Evolutionary conservation across 2,329 filamentous ascomycete species (phyloP).

Genomic region (Ceratocystiopsis brevicomis): DNA sequence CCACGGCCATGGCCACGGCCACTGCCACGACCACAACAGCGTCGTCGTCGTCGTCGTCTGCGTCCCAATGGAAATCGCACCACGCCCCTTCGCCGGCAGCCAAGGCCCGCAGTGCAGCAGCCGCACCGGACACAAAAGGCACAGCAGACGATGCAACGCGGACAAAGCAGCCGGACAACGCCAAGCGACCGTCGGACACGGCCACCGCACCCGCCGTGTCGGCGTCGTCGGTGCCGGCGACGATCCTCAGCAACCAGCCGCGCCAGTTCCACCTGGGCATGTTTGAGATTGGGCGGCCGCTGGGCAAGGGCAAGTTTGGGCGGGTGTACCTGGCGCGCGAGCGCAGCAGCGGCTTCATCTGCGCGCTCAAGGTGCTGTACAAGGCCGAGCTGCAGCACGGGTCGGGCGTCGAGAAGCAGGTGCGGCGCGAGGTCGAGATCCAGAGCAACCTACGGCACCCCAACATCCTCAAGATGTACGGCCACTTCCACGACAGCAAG

Average conservation of each 20-base stretch:
- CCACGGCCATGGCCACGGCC: no score
- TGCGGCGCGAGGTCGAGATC: slow-evolving; percentile 75
- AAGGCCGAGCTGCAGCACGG: slow-evolving; percentile 67
- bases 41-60: slow-evolving; percentile 23
- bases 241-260: slow-evolving; percentile 16
- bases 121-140: no score
- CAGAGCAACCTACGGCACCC: slow-evolving; percentile 74
- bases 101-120: background rate
- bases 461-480: slow-evolving; percentile 67
- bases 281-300: slow-evolving; percentile 78
- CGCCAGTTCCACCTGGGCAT: slow-evolving; percentile 73
- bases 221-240: slow-evolving; percentile 30
- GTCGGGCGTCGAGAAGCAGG: slow-evolving; percentile 63
- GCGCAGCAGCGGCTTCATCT: slow-evolving; percentile 61
- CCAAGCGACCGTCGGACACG: background rate
- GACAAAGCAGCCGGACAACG: background rate
- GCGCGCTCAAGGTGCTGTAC: slow-evolving; percentile 71
- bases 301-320: slow-evolving; percentile 78
- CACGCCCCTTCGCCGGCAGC: slow-evolving; percentile 33
- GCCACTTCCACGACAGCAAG: slow-evolving; percentile 79
- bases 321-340: slow-evolving; percentile 73
- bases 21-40: slow-evolving; percentile 19
- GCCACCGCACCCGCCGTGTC: slow-evolving; percentile 14
- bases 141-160: background rate
- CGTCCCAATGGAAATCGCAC: slow-evolving; percentile 19